Percentiles rank a stretch among this genome's conserved stretches.
phyloP scores from a whole-genome alignment of 78 protist genomes.

The Planoprotostelium fungivorum region DNA sequence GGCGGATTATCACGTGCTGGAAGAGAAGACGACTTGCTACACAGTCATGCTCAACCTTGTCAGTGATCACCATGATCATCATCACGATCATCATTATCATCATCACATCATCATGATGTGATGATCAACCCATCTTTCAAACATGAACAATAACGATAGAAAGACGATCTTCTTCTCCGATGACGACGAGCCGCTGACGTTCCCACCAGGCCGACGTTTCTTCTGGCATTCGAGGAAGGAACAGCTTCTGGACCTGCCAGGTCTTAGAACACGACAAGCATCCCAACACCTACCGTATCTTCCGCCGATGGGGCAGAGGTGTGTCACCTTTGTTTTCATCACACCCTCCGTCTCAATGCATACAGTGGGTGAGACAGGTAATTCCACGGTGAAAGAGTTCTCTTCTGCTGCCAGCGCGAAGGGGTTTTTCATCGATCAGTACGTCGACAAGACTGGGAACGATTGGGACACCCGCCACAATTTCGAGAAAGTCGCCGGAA shows the following conservation, averaged over 20 bases:
- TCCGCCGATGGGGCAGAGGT: not conserved
- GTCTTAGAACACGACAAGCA: not conserved
- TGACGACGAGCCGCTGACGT: too few relatives aligned
- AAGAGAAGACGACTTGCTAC: not conserved
- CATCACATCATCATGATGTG: not conserved
- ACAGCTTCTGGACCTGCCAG: not conserved
- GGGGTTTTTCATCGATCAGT: not conserved
- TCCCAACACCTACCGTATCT: not conserved
- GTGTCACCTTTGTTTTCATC: not conserved
- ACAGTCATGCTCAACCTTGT: not conserved
- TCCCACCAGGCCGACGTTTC: not conserved
- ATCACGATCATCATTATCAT: too few relatives aligned
- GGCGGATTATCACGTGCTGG: not conserved
- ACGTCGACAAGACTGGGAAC: constrained; percentile 65
- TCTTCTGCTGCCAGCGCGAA: not conserved
- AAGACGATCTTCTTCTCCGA: too few relatives aligned
- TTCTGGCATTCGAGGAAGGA: not conserved
- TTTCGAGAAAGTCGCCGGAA: constrained; percentile 45
- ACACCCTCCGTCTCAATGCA: not conserved
- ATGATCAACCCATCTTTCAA: too few relatives aligned
- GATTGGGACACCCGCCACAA: constrained; percentile 14
- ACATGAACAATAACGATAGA: too few relatives aligned
- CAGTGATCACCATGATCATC: not conserved
- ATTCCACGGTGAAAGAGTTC: not conserved
- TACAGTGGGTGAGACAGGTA: not conserved